Evolutionary conservation across 306 rosid species (phyloP).

Genomic region (Trifolium fragiferum): DNA sequence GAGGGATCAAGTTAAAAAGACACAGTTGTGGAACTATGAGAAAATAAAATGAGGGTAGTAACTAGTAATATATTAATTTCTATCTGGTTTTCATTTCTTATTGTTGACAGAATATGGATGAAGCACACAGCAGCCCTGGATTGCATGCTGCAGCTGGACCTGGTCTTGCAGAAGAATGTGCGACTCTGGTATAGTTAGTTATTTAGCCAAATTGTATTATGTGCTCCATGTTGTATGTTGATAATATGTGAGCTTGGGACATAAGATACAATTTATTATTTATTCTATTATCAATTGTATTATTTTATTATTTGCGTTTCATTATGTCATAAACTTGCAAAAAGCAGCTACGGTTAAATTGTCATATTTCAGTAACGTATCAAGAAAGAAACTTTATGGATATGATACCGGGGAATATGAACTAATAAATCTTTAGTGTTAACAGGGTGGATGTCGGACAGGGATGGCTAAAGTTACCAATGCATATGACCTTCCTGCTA

Average conservation of each 20-base stretch:
- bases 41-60: slow-evolving; percentile 17
- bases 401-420: slow-evolving; percentile 28
- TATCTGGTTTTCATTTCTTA: slow-evolving; percentile 39
- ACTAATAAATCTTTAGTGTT: slow-evolving; percentile 45
- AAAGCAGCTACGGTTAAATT: slow-evolving; percentile 23
- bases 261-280: slow-evolving; percentile 5
- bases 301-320: slow-evolving; percentile 30
- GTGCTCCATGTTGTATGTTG: slow-evolving; percentile 13
- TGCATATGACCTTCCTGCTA: slow-evolving; percentile 96
- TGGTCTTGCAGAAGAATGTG: slow-evolving; percentile 96
- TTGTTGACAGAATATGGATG: slow-evolving; percentile 81
- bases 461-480: slow-evolving; percentile 96
- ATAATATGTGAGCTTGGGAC: slow-evolving; percentile 28
- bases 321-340: slow-evolving; percentile 27
- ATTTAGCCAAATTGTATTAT: slow-evolving; percentile 20
- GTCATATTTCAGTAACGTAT: slow-evolving; percentile 19
- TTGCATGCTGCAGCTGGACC: slow-evolving; percentile 98
- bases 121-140: slow-evolving; percentile 95
- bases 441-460: slow-evolving; percentile 98
- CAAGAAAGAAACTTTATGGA: slow-evolving; percentile 22
- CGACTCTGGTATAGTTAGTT: slow-evolving; percentile 67
- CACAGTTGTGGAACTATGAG: slow-evolving; percentile 6
- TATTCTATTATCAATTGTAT: neutral
- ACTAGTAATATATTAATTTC: slow-evolving; percentile 27
- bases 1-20: neutral